These are phyloP conservation scores for Bipolaris oryzae DNA, from an alignment of 2,329 filamentous ascomycete species.

Conservation along the genomic window DNA sequence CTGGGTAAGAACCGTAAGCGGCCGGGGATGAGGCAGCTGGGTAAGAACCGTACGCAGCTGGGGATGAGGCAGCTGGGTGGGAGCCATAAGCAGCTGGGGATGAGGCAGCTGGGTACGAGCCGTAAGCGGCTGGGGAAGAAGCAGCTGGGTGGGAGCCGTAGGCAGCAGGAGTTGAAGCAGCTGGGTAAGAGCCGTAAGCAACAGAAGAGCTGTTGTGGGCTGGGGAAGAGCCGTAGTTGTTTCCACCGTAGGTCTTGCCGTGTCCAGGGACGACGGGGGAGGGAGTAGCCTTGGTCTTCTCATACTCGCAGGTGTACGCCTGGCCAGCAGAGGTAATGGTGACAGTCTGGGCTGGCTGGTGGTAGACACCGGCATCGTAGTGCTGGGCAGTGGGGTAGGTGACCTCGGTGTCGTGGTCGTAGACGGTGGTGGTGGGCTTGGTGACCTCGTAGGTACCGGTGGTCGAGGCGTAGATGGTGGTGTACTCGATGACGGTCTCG, in stretches of 20 bases:
- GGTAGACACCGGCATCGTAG: constrained; percentile 37
- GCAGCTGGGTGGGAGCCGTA: background rate
- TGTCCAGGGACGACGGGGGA: constrained; percentile 16
- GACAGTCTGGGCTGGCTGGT: constrained; percentile 35
- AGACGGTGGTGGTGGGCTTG: constrained; percentile 43
- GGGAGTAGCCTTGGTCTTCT: constrained; percentile 20
- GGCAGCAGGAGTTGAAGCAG: constrained; percentile 1
- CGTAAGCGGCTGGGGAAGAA: background rate
- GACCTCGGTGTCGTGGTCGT: constrained; percentile 33
- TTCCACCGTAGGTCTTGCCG: constrained; percentile 12
- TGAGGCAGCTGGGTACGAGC: background rate
- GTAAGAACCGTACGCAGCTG: background rate
- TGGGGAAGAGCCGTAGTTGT: constrained; percentile 11
- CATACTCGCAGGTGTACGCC: constrained; percentile 38
- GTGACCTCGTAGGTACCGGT: constrained; percentile 40
- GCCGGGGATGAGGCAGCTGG: background rate
- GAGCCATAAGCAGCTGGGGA: background rate
- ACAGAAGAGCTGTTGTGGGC: constrained; percentile 10
- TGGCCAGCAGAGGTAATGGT: constrained; percentile 42
- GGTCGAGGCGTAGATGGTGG: constrained; percentile 29
- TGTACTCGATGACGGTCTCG: constrained; percentile 34
- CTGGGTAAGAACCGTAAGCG: background rate
- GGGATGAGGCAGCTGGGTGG: constrained; percentile 1
- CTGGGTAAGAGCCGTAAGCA: constrained; percentile 1
- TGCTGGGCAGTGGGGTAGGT: constrained; percentile 33